Base-by-base conservation (phyloP, 2,329 filamentous ascomycete species). In the Zymoseptoria crescenta region DNA sequence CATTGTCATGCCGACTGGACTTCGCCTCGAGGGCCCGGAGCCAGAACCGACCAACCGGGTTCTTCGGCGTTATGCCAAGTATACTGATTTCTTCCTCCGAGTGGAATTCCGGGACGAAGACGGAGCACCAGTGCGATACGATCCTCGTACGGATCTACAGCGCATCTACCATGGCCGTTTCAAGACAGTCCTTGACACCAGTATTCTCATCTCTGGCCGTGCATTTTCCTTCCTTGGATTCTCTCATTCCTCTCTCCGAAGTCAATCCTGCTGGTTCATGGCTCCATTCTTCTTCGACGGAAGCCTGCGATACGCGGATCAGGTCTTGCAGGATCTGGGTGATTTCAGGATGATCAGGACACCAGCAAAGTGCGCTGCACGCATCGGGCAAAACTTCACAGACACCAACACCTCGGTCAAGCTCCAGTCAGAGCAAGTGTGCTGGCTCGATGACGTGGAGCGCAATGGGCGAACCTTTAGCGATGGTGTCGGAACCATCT, bases 401-500 rank as follows among this genome's bases (percentile, higher is more conserved):
- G 88, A 93, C 64, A 92, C 89, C 0, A 83, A 83, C 1, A 85
- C 79, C 49, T 82, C 87, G 0, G 75, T 92, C 0, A 71, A 78
- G 0, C 72, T 87, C 13, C 66, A 68, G 20, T 64, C 59, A 4
- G 63, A 73, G 74, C 56, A 65, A 70, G 56, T 65, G 21, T 1
- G 65, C 71, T 5, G 54, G 1, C 78, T 85, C 0, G 63, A 69
- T 0, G 85, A 89, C 59, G 75, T 89, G 1, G 76, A 80, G 59
- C 70, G 72, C n/a, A 81, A 80, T 9, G 75, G 73, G 0, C 80
- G 85, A 4, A 79, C 86, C 0, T 95, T 94, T 69, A 91, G 87
- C 61, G 90, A 94, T 68, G 90, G 90, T 1, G 87, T 89, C 1
- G 90, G 90, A 0, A 90, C 84, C 0, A 83, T 94, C 4, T 93